Evolutionary conservation across 345 rosid species (phyloP), one percentile per base, ranked within the genome.

Genomic region (Orychophragmus violaceus): DNA sequence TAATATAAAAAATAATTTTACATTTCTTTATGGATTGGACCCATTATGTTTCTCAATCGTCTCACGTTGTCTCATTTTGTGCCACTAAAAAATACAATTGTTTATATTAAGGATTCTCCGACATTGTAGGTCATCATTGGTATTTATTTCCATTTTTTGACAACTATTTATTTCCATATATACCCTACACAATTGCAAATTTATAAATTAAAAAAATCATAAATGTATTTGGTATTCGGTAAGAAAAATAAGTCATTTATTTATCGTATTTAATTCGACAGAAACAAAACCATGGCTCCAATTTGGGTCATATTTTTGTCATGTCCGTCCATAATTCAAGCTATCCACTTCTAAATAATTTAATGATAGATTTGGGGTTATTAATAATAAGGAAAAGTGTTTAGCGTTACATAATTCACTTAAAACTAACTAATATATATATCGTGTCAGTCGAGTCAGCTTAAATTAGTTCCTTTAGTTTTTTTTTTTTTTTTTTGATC

Each of bases 61-160:
- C 72, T 72, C 55, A 72, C 71, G 72, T 72, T 72, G 77, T 72
- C 44, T 51, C 49, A 51, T 59, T 73, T 29, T 59, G 71, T 73
- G 13, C 77, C 77, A 73, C 68, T 39, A 66, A 24, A 66, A 73
- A 12, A 66, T 58, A 72, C 61, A 28, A 57, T 73, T 17, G 71
- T 59, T 65, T 72, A 73, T 59, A n/a, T 59, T 66, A 51, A 59
- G 77, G 77, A 72, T 72, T 72, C 72, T 58, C 77, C 77, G 77
- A 73, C 77, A 73, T 30, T 1, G 56, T 66, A 73, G 60, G 72
- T 66, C 72, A 66, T 56, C 60, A 59, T 72, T 72, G n/a, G 28
- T 65, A 65, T 72, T 72, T 29, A 72, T 41, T 72, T 65, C 18
- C 50, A n/a, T 71, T 63, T 58, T 50, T 45, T 64, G 70, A 46